Conservation (phyloP, 805 yeast genomes). For the Cyberlindnera maclurae region DNA sequence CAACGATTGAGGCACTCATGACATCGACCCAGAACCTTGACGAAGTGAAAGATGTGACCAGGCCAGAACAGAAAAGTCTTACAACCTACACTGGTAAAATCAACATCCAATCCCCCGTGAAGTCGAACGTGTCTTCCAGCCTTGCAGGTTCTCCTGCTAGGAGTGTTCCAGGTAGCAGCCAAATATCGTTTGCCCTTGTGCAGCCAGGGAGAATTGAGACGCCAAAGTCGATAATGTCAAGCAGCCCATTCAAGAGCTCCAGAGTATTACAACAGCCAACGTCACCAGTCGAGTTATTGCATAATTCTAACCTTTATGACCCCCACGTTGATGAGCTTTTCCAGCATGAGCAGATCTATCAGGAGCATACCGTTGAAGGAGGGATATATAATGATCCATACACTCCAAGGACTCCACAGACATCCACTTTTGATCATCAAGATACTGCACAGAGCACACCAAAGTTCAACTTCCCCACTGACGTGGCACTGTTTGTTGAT, state of each 20-base stretch:
- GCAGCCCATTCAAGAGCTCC: slow-evolving; percentile 6
- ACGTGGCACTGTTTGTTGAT: slow-evolving; percentile 45
- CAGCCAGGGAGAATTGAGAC: not conserved
- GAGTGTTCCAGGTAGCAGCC: slow-evolving; percentile 1
- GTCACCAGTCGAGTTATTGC: slow-evolving; percentile 3
- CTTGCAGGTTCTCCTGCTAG: slow-evolving; percentile 3
- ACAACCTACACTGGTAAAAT: slow-evolving; percentile 17
- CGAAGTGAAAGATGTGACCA: not conserved
- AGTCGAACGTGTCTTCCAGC: not conserved
- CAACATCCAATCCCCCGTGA: slow-evolving; percentile 9
- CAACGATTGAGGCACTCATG: slow-evolving; percentile 17
- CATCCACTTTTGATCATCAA: too few relatives aligned
- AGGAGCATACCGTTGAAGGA: slow-evolving; percentile 8
- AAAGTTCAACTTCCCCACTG: slow-evolving; percentile 21
- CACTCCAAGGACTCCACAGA: slow-evolving; percentile 1
- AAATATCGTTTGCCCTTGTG: not conserved
- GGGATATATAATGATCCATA: slow-evolving; percentile 1
- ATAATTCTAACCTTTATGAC: slow-evolving; percentile 13
- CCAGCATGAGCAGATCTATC: slow-evolving; percentile 8
- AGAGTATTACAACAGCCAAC: slow-evolving; percentile 2
- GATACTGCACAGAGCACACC: too few relatives aligned
- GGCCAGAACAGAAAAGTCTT: not conserved
- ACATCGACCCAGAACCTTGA: not conserved
- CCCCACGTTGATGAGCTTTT: slow-evolving; percentile 8
- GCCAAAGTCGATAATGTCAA: slow-evolving; percentile 4